phyloP scores from a whole-genome alignment of 179 eudicot species.

The Silene coronaria region DNA sequence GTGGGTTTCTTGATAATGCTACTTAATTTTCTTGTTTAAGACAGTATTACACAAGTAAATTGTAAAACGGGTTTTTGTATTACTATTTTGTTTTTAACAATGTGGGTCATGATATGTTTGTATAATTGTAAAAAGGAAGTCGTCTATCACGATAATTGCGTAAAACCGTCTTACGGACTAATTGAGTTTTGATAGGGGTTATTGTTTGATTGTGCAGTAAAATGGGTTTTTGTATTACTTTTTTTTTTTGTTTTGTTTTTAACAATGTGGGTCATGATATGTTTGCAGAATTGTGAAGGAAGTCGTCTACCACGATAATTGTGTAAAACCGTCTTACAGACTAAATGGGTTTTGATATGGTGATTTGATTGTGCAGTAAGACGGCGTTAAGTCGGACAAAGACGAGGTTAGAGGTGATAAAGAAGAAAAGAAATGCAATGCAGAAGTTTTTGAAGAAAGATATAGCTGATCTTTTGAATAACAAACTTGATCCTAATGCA shows the following conservation, averaged over 20 bases:
- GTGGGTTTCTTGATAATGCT: background rate
- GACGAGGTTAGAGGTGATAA: constrained; percentile 52
- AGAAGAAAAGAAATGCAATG: constrained; percentile 67
- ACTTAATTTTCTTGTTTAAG: background rate
- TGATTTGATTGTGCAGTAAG: constrained; percentile 46
- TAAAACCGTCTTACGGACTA: background rate
- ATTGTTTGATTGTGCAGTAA: constrained; percentile 17
- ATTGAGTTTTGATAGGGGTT: background rate
- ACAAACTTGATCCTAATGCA: constrained; percentile 54
- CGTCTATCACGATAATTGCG: no score
- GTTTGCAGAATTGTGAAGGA: no score
- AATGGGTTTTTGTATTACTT: background rate
- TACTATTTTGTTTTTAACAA: background rate
- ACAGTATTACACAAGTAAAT: background rate
- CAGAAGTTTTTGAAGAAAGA: constrained; percentile 70
- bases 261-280: background rate
- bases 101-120: background rate
- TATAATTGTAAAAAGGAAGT: no score
- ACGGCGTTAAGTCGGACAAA: constrained; percentile 42
- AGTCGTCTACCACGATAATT: no score
- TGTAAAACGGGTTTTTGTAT: background rate
- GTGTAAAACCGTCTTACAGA: background rate
- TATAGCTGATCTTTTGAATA: constrained; percentile 59
- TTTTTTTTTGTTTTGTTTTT: background rate
- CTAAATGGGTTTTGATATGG: background rate